Evolutionary conservation across 2,329 filamentous ascomycete species (phyloP).

Genomic region (Zasmidium angulare): DNA sequence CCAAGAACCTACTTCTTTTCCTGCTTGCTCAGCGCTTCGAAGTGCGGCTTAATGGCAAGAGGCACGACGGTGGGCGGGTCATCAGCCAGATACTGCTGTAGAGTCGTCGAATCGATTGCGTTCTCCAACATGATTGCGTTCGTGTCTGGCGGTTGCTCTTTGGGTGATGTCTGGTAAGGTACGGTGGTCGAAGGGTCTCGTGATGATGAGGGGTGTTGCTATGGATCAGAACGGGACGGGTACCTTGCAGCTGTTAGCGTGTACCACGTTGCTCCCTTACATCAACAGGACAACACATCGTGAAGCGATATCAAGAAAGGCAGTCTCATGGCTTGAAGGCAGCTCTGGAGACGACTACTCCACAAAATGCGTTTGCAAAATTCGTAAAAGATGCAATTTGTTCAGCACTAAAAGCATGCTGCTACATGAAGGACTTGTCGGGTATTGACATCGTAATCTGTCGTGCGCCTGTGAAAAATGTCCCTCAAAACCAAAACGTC

Average conservation of each 20-base stretch:
- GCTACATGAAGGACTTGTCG: neutral
- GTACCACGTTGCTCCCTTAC: too few relatives aligned
- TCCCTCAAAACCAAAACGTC: neutral
- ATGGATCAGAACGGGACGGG: neutral
- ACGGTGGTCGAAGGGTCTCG: neutral
- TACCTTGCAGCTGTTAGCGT: neutral
- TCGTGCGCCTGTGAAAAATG: neutral
- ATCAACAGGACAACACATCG: neutral
- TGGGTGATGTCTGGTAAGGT: neutral
- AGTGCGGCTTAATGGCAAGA: slow-evolving; percentile 89
- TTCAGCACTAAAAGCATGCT: neutral
- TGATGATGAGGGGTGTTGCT: neutral
- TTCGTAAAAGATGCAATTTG: neutral
- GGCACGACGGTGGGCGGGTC: slow-evolving; percentile 84
- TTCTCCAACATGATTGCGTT: slow-evolving; percentile 10
- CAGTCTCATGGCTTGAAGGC: neutral
- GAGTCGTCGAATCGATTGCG: slow-evolving; percentile 44
- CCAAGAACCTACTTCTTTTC: slow-evolving; percentile 90
- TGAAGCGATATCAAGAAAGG: neutral
- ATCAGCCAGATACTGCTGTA: slow-evolving; percentile 81
- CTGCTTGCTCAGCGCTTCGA: slow-evolving; percentile 61
- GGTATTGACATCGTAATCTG: neutral
- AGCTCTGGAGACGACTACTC: neutral
- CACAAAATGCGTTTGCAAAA: neutral
- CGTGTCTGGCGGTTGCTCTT: neutral